Base-by-base conservation (phyloP, 495 filamentous ascomycete species). In the Achaetomiella virescens region DNA sequence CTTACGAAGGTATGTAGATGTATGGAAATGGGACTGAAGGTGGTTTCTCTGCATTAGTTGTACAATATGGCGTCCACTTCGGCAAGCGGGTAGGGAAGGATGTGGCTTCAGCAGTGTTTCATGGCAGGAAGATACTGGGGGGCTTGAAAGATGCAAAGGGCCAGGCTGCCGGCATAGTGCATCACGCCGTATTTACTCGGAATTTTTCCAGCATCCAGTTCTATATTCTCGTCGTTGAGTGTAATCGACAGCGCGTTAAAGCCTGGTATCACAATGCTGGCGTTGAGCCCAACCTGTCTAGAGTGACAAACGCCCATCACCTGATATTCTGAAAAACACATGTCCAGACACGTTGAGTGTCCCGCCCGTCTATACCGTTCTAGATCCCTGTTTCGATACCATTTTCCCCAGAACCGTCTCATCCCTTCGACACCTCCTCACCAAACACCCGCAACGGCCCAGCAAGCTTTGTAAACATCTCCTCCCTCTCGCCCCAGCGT, bases 401-500 rank as follows among this genome's bases (percentile, higher is more conserved):
- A 27, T 37, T 31, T 9, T 9, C 17, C n/a, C 35, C 18, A 51
- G 22, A 20, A 14, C 46, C 1, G 20, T 29, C 9, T 37, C 11
- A 37, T 22, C 20, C 44, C 15, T 10, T 35, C 22, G 17, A 52
- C 46, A 62, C 21, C 40, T 59, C 62, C 48, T 74, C 73, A 20
- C 69, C 70, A 59, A 81, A 83, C 21, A 81, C 63, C 4, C 81
- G 76, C 61, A 86, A 70, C 24, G 88, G 85, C 6, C 84, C 85
- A 48, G 75, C 75, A 42, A 93, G 68, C 72, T 97, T 97, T 29
- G 82, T 85, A 61, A 83, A 71, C 91, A 97, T 96, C 76, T 97
- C 93, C 48, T 93, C 87, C 77, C 84, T 86, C 77, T 97, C 92
- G 8, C 81, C 90, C 40, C 85, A 83, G 74, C 2, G 81, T 85